Base-by-base conservation (phyloP, 129 eudicot species). In the Smallanthus sonchifolius region DNA sequence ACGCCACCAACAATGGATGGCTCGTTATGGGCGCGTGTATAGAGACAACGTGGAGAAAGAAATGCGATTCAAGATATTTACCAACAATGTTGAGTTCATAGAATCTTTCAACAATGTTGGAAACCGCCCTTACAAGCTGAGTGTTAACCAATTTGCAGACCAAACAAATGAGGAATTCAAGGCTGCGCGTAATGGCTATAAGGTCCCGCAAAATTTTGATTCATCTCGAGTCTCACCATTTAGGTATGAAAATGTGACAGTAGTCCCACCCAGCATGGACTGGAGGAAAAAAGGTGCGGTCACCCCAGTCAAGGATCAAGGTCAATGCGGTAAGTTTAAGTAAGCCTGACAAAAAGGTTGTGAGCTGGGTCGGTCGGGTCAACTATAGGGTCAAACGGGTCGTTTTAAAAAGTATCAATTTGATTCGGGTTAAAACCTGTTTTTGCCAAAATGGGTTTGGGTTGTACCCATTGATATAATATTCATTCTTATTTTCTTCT, bases 161-260 rank as follows among this genome's bases (percentile, higher is more conserved):
- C 79, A 74, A 34, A 78, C 84, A 7, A 75, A 82, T 34, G 80
- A 82, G 44, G 91, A 86, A 39, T 86, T 86, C 72, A 65, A 10
- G 49, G 76, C 82, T 19, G 36, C 77, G 19, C 80, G 80, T 59
- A 83, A 84, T n/a, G 88, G 91, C 6, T 75, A 39, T 64, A 83
- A 71, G 79, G 57, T 54, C 70, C 64, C 73, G 3, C 64, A 69
- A 5, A 15, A 34, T 14, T 13, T 37, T 7, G 72, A 13, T 24
- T 45, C 77, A 5, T 19, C 69, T n/a, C 43, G 71, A 17, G 39
- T 11, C 47, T 49, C 77, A 71, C 81, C 91, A 77, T 68, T 87
- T 81, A 87, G 84, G 89, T 87, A 85, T 80, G 88, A 85, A 60
- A 90, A 90, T 64, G 79, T 85, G 86, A 91, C 94, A 28, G 75